A percentile compares a stretch with the other conserved stretches of the same genome.
phyloP scores from a whole-genome alignment of 805 yeast species.

The Metschnikowia baotianmanensis region DNA sequence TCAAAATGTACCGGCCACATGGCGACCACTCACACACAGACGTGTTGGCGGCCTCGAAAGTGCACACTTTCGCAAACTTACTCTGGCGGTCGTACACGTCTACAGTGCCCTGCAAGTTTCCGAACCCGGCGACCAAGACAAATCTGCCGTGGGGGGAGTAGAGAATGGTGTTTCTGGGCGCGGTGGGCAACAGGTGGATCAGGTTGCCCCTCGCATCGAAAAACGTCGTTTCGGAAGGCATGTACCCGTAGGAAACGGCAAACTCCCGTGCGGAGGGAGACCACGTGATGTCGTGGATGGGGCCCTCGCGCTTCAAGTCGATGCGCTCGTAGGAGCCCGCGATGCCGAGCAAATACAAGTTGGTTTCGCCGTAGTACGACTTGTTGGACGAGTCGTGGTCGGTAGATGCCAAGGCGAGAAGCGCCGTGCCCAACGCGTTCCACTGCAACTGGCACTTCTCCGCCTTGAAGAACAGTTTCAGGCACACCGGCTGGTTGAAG shows the following conservation, averaged over 20 bases:
- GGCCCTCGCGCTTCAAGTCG: constrained; percentile 86
- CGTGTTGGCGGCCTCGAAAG: constrained; percentile 90
- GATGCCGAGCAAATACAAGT: constrained; percentile 84
- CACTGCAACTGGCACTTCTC: constrained; percentile 90
- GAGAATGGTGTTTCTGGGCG: constrained; percentile 83
- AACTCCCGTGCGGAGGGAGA: constrained; percentile 94
- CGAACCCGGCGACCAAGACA: constrained; percentile 94
- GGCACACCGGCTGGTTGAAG: constrained; percentile 72
- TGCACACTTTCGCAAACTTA: constrained; percentile 73
- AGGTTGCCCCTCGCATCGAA: constrained; percentile 92
- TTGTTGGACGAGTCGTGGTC: constrained; percentile 94
- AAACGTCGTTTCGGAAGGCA: constrained; percentile 95
- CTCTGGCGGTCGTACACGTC: constrained; percentile 91
- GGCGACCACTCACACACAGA: constrained; percentile 99
- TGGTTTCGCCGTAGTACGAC: constrained; percentile 95
- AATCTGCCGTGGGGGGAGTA: constrained; percentile 94
- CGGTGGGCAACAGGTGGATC: constrained; percentile 77
- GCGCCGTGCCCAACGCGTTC: constrained; percentile 93
- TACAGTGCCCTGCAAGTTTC: constrained; percentile 94
- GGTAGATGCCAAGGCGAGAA: constrained; percentile 89
- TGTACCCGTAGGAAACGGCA: constrained; percentile 95
- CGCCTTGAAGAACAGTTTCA: constrained; percentile 91
- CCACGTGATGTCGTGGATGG: constrained; percentile 97
- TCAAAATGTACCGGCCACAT: constrained; percentile 86
- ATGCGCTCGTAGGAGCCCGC: constrained; percentile 92